Percentiles rank a stretch among this genome's conserved stretches.
These are phyloP conservation scores for Chrysosporium keratinophilum DNA, from an alignment of 2,329 filamentous ascomycete species.

Conservation along the genomic window DNA sequence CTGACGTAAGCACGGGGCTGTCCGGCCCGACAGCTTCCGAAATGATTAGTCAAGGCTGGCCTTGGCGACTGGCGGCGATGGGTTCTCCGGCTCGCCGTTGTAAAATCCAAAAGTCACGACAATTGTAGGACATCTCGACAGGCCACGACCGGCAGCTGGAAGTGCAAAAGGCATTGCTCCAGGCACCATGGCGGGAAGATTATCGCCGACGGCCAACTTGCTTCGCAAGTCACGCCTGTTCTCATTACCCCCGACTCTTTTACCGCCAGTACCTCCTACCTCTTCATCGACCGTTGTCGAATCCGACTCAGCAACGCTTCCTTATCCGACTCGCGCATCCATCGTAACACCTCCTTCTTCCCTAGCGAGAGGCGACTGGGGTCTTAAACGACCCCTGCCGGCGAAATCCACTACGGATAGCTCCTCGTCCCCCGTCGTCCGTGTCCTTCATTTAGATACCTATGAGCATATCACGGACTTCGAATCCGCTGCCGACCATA, in stretches of 20 bases:
- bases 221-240: conserved; percentile 84
- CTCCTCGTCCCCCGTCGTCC: conserved; percentile 60
- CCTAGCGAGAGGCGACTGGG: conserved; percentile 75
- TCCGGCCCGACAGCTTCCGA: no score
- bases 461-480: conserved; percentile 85
- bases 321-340: conserved; percentile 71
- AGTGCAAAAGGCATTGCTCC: neutral
- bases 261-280: conserved; percentile 46
- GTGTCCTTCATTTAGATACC: conserved; percentile 69
- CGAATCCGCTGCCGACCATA: conserved; percentile 69
- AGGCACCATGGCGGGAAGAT: conserved; percentile 25
- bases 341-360: conserved; percentile 68
- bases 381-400: conserved; percentile 75
- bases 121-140: conserved; percentile 1
- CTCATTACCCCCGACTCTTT: conserved; percentile 67
- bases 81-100: neutral
- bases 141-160: neutral
- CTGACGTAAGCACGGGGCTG: no score
- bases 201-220: conserved; percentile 55
- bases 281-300: conserved; percentile 40
- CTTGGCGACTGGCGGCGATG: no score
- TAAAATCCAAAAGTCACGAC: conserved; percentile 1
- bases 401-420: conserved; percentile 61
- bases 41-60: no score
- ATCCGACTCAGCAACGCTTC: conserved; percentile 61